Evolutionary conservation across 2,329 filamentous ascomycete species (phyloP).

Genomic region (Aureobasidium musti): DNA sequence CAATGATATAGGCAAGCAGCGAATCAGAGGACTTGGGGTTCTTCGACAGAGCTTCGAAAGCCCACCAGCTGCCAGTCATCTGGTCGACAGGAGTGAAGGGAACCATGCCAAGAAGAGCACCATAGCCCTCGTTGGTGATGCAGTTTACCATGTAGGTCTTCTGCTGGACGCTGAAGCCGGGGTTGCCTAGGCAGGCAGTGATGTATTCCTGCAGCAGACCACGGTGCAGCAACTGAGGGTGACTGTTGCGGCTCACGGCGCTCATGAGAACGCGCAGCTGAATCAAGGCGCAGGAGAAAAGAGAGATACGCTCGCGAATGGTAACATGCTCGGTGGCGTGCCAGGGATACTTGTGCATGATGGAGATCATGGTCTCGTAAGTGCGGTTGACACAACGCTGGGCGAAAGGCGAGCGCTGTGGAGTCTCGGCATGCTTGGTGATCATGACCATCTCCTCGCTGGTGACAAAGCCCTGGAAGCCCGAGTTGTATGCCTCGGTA

Average conservation of each 20-base stretch:
- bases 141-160: constrained; percentile 35
- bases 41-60: constrained; percentile 38
- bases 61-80: constrained; percentile 35
- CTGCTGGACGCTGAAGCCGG: constrained; percentile 41
- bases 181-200: constrained; percentile 38
- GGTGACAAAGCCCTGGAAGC: constrained; percentile 56
- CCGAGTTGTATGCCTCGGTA: constrained; percentile 49
- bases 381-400: constrained; percentile 54
- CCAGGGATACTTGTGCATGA: constrained; percentile 59
- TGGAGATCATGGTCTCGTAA: constrained; percentile 56
- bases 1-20: constrained; percentile 34
- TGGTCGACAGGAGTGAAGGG: constrained; percentile 34
- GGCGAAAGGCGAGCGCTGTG: constrained; percentile 53
- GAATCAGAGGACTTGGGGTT: constrained; percentile 33
- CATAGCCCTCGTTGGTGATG: constrained; percentile 33
- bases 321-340: constrained; percentile 49
- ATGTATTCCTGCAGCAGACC: constrained; percentile 40
- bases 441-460: constrained; percentile 53
- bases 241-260: constrained; percentile 32
- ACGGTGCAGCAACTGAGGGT: constrained; percentile 32
- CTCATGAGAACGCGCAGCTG: constrained; percentile 36
- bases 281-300: constrained; percentile 45
- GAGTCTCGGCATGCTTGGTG: constrained; percentile 52
- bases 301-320: constrained; percentile 49
- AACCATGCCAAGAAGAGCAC: constrained; percentile 33